Conservation (phyloP, 768 basidiomycete genomes). For the Termitomyces sp. region DNA sequence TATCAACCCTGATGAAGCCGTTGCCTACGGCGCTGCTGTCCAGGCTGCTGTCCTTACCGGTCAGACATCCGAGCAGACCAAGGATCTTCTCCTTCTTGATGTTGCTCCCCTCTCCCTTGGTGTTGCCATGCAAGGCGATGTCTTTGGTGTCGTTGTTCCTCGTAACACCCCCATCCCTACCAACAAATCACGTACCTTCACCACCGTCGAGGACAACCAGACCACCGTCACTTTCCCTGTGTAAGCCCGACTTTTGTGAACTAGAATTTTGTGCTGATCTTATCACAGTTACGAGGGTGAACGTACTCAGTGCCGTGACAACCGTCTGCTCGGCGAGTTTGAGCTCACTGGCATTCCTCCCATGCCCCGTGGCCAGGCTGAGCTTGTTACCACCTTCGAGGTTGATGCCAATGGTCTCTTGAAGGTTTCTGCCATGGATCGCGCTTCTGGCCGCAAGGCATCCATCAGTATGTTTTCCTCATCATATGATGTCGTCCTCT, state of each 20-base stretch:
- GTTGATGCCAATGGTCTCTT: constrained; percentile 99
- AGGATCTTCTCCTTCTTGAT: constrained; percentile 97
- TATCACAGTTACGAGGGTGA: constrained; percentile 87
- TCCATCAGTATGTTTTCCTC: constrained; percentile 71
- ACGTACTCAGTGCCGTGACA: constrained; percentile 99
- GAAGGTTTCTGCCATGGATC: constrained; percentile 98
- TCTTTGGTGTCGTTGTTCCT: constrained; percentile 99
- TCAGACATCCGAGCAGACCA: constrained; percentile 98
- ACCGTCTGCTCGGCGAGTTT: constrained; percentile 98
- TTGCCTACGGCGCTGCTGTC: constrained; percentile 99
- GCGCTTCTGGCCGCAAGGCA: constrained; percentile 98
- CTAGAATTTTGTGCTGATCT: constrained; percentile 4
- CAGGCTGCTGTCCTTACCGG: constrained; percentile 99
- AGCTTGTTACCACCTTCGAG: constrained; percentile 99
- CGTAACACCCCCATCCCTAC: constrained; percentile 99
- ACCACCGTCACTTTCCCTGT: constrained; percentile 99
- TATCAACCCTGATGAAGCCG: constrained; percentile 99
- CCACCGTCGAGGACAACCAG: constrained; percentile 99
- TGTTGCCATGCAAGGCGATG: constrained; percentile 99
- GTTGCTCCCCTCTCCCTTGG: constrained; percentile 97
- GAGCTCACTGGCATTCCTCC: constrained; percentile 99
- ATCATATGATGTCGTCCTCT: not conserved
- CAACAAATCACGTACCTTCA: constrained; percentile 98
- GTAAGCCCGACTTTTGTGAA: constrained; percentile 33
- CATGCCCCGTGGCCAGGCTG: constrained; percentile 99